Conservation (phyloP, 1,139 yeast species). For the Scheffersomyces lignicola region DNA sequence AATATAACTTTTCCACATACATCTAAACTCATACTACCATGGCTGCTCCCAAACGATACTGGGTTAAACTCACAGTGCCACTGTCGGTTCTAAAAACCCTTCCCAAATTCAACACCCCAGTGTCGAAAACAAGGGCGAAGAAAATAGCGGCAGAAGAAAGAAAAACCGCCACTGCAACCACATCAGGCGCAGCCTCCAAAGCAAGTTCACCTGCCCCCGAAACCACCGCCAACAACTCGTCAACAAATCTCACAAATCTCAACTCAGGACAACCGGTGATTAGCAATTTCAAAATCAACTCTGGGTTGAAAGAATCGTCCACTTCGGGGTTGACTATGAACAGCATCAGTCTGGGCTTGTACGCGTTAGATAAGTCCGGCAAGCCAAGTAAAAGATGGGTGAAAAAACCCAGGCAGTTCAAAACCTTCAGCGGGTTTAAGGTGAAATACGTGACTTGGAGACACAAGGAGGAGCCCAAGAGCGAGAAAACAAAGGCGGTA, state of each 20-base stretch:
- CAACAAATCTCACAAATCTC: constrained; percentile 2
- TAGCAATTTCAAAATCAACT: constrained; percentile 33
- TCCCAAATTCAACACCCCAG: constrained; percentile 35
- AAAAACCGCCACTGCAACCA: constrained; percentile 16
- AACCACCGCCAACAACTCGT: constrained; percentile 5
- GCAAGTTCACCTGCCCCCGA: constrained; percentile 16
- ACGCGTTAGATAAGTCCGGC: constrained; percentile 49
- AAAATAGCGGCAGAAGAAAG: constrained; percentile 31
- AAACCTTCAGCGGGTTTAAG: constrained; percentile 62
- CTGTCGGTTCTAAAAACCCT: constrained; percentile 29
- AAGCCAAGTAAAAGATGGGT: constrained; percentile 53
- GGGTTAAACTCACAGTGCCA: constrained; percentile 36
- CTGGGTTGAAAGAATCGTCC: constrained; percentile 43
- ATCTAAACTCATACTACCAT: too few species aligned
- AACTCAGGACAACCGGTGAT: constrained; percentile 15
- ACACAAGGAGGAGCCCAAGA: constrained; percentile 15
- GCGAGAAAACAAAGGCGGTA: constrained; percentile 7
- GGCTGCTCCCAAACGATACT: constrained; percentile 34
- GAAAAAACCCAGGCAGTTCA: constrained; percentile 45
- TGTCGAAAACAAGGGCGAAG: constrained; percentile 30
- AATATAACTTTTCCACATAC: too few species aligned
- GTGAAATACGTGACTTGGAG: constrained; percentile 42
- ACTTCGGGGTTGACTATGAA: constrained; percentile 47
- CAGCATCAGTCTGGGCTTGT: constrained; percentile 25
- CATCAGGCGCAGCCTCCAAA: constrained; percentile 12